Base-by-base conservation (phyloP, 2,329 filamentous ascomycete genomes). In the Stachybotrys elegans region DNA sequence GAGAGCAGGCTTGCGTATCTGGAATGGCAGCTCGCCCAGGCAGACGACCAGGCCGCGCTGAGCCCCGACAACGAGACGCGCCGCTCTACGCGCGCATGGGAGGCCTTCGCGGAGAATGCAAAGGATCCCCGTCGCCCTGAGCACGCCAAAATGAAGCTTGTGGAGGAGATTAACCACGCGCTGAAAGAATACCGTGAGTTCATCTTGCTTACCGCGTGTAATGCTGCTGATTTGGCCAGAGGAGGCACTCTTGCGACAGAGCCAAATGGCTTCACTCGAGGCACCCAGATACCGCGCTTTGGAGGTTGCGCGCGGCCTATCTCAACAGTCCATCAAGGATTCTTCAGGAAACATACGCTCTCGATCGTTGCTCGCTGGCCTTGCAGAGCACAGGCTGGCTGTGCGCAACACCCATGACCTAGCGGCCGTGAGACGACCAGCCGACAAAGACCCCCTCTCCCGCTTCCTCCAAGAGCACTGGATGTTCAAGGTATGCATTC, bases 401-500 rank as follows among this genome's bases (percentile, higher is more conserved):
- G 37, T 40, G 23, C 25, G 25, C 9, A 21, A 44, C 9, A 19
- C 13, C 7, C 8, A 27, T 2, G 46, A 48, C 13, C 29, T 50
- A 1, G 40, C 43, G 6, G 48, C 29, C 1, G 22, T 50, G 27
- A 36, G 43, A 14, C 45, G 43, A 4, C 40, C 43, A 11, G 36
- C 41, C 16, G 43, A 48, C 2, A 46, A 36, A 4, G 47, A 47
- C n/a, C 32, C n/a, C n/a, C 4, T 50, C 4, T 49, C 45, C 13
- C 40, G 43, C 0, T 40, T 16, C 12, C 19, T 49, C 0, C 42
- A 46, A 19, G 21, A 40, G 16, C 31, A 45, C 4, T 49, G 40
- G 48, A 46, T 44, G 16, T 40, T 47, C 16, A 36, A 49, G 31
- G 45, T 45, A 39, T n/a, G 27, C 8, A n/a, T 17, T 13, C 23